A percentile compares a stretch with the other conserved stretches of the same genome.
Conservation (phyloP, 257 asterid species). For the Lycium barbarum region DNA sequence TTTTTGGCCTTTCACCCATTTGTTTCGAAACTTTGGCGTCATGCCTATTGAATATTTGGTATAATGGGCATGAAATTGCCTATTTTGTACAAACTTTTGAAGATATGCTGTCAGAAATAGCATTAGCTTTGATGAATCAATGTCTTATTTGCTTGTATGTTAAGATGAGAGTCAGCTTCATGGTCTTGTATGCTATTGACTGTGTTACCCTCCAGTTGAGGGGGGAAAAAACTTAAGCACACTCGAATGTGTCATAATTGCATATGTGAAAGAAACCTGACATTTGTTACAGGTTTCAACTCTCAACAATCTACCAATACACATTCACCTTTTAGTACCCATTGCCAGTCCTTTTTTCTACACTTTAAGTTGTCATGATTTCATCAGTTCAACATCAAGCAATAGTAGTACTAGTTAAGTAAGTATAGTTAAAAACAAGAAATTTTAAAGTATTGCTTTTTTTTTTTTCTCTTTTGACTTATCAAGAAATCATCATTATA, state of each 20-base stretch:
- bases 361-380: neutral
- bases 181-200: neutral
- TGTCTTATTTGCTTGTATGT: neutral
- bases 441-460: neutral
- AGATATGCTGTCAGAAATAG: neutral
- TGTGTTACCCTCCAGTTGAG: neutral
- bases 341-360: neutral
- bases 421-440: neutral
- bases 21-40: neutral
- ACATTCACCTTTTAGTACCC: neutral
- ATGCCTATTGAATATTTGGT: neutral
- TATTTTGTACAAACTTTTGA: neutral
- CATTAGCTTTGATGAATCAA: neutral
- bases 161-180: conserved; percentile 18
- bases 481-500: neutral
- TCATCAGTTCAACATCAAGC: neutral
- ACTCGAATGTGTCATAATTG: neutral
- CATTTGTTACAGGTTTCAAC: neutral
- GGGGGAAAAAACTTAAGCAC: neutral
- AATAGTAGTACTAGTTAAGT: neutral
- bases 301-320: neutral
- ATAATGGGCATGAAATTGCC: neutral
- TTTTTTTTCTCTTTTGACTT: neutral
- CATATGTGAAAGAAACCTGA: neutral
- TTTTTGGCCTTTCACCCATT: neutral